These are phyloP conservation scores for Alternaria sp. DNA, from an alignment of 2,329 filamentous ascomycete species.

Conservation along the genomic window DNA sequence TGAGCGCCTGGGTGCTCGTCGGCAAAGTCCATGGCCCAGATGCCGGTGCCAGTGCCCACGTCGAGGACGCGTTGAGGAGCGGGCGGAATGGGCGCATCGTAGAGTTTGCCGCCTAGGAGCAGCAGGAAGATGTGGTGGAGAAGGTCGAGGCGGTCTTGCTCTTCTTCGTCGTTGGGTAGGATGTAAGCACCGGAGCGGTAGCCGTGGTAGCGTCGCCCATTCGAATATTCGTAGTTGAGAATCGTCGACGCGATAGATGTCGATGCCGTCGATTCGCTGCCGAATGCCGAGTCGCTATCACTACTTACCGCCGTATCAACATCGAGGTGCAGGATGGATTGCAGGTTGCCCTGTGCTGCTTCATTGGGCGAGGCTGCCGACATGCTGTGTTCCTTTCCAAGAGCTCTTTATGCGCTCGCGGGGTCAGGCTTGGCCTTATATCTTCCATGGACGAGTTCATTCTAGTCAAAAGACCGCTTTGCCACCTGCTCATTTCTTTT, in stretches of 20 bases:
- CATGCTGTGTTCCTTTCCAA: slow-evolving; percentile 18
- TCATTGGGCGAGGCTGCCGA: slow-evolving; percentile 17
- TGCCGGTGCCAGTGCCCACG: slow-evolving; percentile 54
- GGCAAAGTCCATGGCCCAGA: slow-evolving; percentile 53
- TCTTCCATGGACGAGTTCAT: neutral
- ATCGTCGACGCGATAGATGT: slow-evolving; percentile 51
- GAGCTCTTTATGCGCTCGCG: slow-evolving; percentile 6
- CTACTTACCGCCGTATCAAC: slow-evolving; percentile 38
- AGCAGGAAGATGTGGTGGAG: slow-evolving; percentile 52
- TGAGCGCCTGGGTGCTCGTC: slow-evolving; percentile 47
- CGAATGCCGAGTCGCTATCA: slow-evolving; percentile 47
- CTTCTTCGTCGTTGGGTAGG: slow-evolving; percentile 51
- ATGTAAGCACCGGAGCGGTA: slow-evolving; percentile 49
- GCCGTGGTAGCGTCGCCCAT: slow-evolving; percentile 52
- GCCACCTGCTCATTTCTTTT: neutral
- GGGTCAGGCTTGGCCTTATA: slow-evolving; percentile 6
- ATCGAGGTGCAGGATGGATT: slow-evolving; percentile 43
- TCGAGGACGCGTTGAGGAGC: slow-evolving; percentile 43
- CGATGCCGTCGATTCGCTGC: slow-evolving; percentile 34
- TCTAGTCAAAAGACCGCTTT: slow-evolving; percentile 9
- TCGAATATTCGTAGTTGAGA: slow-evolving; percentile 51
- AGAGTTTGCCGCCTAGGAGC: slow-evolving; percentile 49
- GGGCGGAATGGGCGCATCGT: slow-evolving; percentile 41
- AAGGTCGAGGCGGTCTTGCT: slow-evolving; percentile 52
- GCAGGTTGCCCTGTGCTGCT: slow-evolving; percentile 25